Percentiles rank a stretch among this genome's conserved stretches.
Evolutionary conservation across 169 alveolate species (phyloP).

Genomic region (Babesia gibsoni): DNA sequence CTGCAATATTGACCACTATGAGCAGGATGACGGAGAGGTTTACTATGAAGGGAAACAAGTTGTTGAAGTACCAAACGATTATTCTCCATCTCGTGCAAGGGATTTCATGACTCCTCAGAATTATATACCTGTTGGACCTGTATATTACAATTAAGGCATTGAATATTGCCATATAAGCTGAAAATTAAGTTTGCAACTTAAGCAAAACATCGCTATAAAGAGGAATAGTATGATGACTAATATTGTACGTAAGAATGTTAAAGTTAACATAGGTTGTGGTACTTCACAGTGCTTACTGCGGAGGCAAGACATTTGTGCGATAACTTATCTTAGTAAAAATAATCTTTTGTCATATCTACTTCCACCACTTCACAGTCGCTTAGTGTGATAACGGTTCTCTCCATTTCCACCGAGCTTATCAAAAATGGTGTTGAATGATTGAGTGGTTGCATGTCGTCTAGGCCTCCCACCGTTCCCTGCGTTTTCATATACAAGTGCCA

Average conservation of each 20-base stretch:
- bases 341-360: slow-evolving; percentile 10
- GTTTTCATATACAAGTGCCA: not conserved
- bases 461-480: slow-evolving; percentile 21
- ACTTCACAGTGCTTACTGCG: no score
- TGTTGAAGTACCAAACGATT: slow-evolving; percentile 5
- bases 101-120: no score
- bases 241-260: no score
- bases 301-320: no score
- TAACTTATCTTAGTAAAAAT: not conserved
- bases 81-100: no score
- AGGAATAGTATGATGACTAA: no score
- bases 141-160: no score
- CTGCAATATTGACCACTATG: slow-evolving; percentile 2
- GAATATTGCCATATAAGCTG: no score
- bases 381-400: slow-evolving; percentile 23
- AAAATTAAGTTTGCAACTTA: no score
- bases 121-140: no score
- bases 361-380: slow-evolving; percentile 63
- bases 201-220: no score
- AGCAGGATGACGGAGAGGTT: slow-evolving; percentile 9
- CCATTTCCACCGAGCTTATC: not conserved
- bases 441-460: slow-evolving; percentile 1
- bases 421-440: slow-evolving; percentile 22
- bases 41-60: slow-evolving; percentile 19
- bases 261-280: no score